Base-by-base conservation (phyloP, 1,284 basidiomycete genomes). In the Rhizoctonia solani region DNA sequence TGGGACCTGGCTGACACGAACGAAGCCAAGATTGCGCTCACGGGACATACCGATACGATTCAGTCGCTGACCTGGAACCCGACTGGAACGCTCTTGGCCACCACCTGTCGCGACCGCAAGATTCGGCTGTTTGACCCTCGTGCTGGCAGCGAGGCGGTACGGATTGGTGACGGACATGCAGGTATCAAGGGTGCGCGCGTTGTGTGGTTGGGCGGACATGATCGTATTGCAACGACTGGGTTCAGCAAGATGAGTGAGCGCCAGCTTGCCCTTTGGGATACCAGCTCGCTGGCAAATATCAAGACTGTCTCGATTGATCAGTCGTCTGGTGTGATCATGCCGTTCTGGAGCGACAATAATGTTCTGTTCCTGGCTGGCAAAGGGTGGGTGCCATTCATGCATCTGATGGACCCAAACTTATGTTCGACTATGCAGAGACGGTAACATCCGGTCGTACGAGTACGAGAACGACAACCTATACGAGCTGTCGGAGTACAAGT, bases 211-310 rank as follows among this genome's bases (percentile, higher is more conserved):
- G 96, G 96, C 56, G 89, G 93, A 72, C 79, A 85, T 66, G 92
- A 95, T 76, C 86, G 87, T 68, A 86, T 98, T 74, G 93, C 90
- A 37, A 97, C 93, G 32, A 98, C 96, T 5, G 95, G 94, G 16
- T 98, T 98, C 78, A 93, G 90, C 80, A 93, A 88, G 78, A 95
- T 95, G 89, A 93, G 90, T 54, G 93, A 97, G 76, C 84, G 95
- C 9, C 94, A 98, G 78, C 83, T 95, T 67, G 84, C 83, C 68
- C 79, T 98, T 46, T 96, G 93, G 93, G 93, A 96, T 74, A 85
- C 89, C 1, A 83, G 86, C 2, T 82, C 85, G 21, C 77, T 96
- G 68, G 80, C 76, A 52, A 91, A 86, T 75, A 73, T 94, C 72
- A 93, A 93, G 80, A 92, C 86, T 68, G 80, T 86, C 65, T 83